Evolutionary conservation across 352 stramenopile genomes (phyloP), one percentile per base, ranked within the genome.

Genomic region (Globisporangium paroecandrum): DNA sequence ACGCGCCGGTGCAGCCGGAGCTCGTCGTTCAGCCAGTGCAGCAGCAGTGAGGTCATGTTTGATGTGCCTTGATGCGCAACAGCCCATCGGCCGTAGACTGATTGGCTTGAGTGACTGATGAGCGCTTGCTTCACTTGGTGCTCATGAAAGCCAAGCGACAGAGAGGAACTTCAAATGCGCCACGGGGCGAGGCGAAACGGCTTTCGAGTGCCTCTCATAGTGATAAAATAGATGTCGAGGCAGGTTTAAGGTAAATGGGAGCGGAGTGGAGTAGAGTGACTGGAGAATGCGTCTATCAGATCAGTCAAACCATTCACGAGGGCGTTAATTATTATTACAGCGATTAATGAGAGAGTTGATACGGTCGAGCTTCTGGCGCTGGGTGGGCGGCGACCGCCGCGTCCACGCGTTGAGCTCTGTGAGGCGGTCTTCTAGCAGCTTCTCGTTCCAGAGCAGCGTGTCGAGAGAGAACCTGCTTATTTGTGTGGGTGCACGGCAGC

Each of bases 1-100:
- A 93, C 79, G 24, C 72, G 75, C 12, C 71, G 75, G 46, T 76
- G 74, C 43, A 91, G 66, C 51, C 74, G 64, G 12, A 91, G 74
- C 64, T 91, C 77, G 2, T 89, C 74, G 56, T 90, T 90, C 24
- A 93, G 58, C 83, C 85, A 93, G n/a, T 73, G 69, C 24, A 90
- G 69, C 56, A 89, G 34, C 22, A 91, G 72, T 18, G 78, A 73
- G 27, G 78, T 87, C 85, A 93, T 93, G 13, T 25, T 27, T 29
- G 12, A 9, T 29, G 49, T 9, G 49, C 9, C 8, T 47, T 4
- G 18, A 8, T 20, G 20, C 10, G 1, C 18, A 27, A 13, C 27
- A 27, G 27, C 3, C 3, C 54, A 59, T 59, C 36, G 27, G 43
- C 27, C 10, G 34, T 18, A 27, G 54, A 10, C 36, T 43, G 7